Conservation (phyloP, 495 filamentous ascomycete genomes). For the Aspergillus ostianus region DNA sequence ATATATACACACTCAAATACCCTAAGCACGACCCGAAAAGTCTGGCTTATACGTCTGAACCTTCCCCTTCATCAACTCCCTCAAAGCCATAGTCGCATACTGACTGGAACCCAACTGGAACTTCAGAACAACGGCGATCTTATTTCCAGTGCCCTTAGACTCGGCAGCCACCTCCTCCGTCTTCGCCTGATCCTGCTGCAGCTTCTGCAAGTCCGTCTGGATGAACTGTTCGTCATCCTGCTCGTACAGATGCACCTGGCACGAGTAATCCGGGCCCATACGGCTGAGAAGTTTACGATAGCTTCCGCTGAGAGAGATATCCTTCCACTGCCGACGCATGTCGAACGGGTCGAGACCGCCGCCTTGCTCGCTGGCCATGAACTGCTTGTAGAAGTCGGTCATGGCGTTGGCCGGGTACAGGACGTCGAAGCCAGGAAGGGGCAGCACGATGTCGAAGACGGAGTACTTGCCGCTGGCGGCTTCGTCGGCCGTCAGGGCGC, state of each 20-base stretch:
- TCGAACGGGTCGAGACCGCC: constrained; percentile 77
- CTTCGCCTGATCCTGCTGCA: constrained; percentile 25
- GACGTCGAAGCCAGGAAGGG: constrained; percentile 88
- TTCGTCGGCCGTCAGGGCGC: constrained; percentile 71
- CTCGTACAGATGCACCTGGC: constrained; percentile 65
- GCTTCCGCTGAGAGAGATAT: constrained; percentile 81
- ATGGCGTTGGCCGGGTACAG: constrained; percentile 83
- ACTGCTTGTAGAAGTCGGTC: constrained; percentile 71
- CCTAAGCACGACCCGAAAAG: constrained; percentile 45
- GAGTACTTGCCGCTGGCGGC: constrained; percentile 73
- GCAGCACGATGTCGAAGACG: constrained; percentile 90
- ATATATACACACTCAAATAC: background rate
- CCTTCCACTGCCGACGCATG: constrained; percentile 83
- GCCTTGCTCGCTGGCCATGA: constrained; percentile 77
- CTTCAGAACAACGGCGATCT: constrained; percentile 80
- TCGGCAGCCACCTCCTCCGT: constrained; percentile 9
- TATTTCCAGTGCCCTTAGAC: constrained; percentile 31
- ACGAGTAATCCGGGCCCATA: constrained; percentile 54
- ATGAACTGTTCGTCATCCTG: constrained; percentile 80
- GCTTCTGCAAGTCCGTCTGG: constrained; percentile 71
- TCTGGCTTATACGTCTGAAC: constrained; percentile 65
- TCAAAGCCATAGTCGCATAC: constrained; percentile 91
- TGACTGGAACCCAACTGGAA: constrained; percentile 82
- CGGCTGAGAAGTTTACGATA: constrained; percentile 84
- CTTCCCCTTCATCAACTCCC: constrained; percentile 78